Evolutionary conservation across 2,329 filamentous ascomycete genomes (phyloP).

Genomic region (Fusarium protoensiforme): DNA sequence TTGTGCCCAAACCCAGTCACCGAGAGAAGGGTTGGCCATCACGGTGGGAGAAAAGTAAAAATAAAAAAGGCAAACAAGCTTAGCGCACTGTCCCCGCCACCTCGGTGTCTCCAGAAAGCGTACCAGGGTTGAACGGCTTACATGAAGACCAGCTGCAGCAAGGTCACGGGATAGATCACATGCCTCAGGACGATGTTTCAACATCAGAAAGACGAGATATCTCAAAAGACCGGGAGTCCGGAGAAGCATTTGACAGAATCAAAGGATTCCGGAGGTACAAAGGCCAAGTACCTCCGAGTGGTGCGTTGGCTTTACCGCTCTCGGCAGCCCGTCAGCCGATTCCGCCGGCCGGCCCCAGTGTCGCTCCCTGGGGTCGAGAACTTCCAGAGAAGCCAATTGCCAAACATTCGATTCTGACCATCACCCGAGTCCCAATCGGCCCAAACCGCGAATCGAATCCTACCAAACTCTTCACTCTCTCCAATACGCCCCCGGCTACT

Average conservation of each 20-base stretch:
- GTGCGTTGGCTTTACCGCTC: constrained; percentile 35
- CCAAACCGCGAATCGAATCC: constrained; percentile 25
- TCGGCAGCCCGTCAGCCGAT: constrained; percentile 33
- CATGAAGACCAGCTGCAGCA: background rate
- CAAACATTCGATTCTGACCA: constrained; percentile 46
- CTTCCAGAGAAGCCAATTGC: constrained; percentile 36
- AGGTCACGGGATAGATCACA: constrained; percentile 5
- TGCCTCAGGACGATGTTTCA: background rate
- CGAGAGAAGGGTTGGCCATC: background rate
- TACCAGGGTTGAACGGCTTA: background rate
- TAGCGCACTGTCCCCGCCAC: background rate
- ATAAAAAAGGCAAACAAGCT: background rate
- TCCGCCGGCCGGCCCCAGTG: constrained; percentile 16
- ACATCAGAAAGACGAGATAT: background rate
- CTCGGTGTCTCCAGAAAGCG: background rate
- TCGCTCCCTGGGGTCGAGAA: constrained; percentile 15
- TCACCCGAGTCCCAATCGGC: constrained; percentile 40
- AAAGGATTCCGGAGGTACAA: constrained; percentile 22
- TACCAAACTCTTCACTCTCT: constrained; percentile 2
- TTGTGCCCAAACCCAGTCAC: background rate
- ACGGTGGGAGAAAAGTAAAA: background rate
- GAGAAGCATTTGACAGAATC: constrained; percentile 1
- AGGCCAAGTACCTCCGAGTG: constrained; percentile 23
- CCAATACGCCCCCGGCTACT: constrained; percentile 14
- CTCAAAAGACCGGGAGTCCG: background rate